Evolutionary conservation across 495 filamentous ascomycete species (phyloP).

Genomic region (Usnea hakonensis): DNA sequence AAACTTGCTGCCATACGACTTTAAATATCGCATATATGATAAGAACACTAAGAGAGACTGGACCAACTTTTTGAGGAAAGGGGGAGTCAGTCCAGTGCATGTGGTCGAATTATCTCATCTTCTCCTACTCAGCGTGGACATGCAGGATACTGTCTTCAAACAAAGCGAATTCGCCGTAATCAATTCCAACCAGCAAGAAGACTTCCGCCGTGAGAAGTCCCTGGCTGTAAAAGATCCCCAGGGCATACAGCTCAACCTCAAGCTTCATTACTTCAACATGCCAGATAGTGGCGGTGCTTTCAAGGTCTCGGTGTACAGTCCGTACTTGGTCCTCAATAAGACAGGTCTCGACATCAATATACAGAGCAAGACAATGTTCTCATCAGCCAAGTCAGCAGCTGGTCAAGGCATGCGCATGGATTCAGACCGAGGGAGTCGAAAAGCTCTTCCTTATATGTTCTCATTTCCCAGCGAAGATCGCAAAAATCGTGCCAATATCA

Average conservation of each 20-base stretch:
- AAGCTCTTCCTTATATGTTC: slow-evolving; percentile 88
- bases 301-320: slow-evolving; percentile 86
- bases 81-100: slow-evolving; percentile 92
- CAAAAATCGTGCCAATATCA: slow-evolving; percentile 79
- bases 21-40: slow-evolving; percentile 98
- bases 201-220: slow-evolving; percentile 73
- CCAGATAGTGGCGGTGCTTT: slow-evolving; percentile 93
- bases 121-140: slow-evolving; percentile 81
- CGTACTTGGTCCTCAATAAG: slow-evolving; percentile 90
- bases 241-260: slow-evolving; percentile 68
- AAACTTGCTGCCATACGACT: slow-evolving; percentile 91
- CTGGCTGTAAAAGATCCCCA: slow-evolving; percentile 77
- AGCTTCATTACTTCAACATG: slow-evolving; percentile 87
- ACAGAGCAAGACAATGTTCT: slow-evolving; percentile 78
- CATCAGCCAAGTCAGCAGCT: slow-evolving; percentile 70
- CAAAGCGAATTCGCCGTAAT: slow-evolving; percentile 94
- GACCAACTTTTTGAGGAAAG: slow-evolving; percentile 95
- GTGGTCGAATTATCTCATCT: slow-evolving; percentile 93
- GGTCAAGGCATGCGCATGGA: slow-evolving; percentile 59
- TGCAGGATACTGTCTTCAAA: slow-evolving; percentile 93
- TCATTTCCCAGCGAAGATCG: slow-evolving; percentile 80
- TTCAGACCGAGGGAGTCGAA: slow-evolving; percentile 45
- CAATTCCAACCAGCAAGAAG: slow-evolving; percentile 81
- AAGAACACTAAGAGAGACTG: slow-evolving; percentile 97
- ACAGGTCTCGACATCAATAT: slow-evolving; percentile 86